These are phyloP conservation scores for Arctium minus DNA, from an alignment of 129 eudicot species.

Conservation along the genomic window DNA sequence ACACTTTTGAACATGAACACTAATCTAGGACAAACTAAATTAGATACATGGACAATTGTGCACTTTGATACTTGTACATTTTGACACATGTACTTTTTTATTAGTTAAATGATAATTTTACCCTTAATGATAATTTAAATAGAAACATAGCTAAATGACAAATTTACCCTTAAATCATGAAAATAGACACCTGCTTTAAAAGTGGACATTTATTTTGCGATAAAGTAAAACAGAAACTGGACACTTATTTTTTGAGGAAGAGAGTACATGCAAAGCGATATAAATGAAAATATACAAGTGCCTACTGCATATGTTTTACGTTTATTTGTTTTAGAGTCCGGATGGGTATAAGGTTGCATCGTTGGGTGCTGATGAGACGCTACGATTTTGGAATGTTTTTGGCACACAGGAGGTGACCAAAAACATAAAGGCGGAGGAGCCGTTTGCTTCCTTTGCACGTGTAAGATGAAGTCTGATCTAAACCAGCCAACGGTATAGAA, in stretches of 20 bases:
- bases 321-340: slow-evolving; percentile 55
- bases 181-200: not conserved
- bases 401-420: slow-evolving; percentile 43
- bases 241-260: too few species aligned
- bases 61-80: too few species aligned
- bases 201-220: too few species aligned
- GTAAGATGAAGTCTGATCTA: slow-evolving; percentile 34
- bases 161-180: not conserved
- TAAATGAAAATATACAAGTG: not conserved
- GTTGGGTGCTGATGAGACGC: slow-evolving; percentile 58
- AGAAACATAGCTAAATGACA: not conserved
- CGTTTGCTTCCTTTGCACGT: slow-evolving; percentile 47
- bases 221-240: too few species aligned
- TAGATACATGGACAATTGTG: not conserved
- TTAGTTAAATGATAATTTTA: too few species aligned
- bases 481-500: not conserved
- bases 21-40: not conserved
- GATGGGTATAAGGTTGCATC: slow-evolving; percentile 71
- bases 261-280: not conserved
- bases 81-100: too few species aligned
- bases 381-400: slow-evolving; percentile 69
- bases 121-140: too few species aligned
- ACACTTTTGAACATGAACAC: not conserved
- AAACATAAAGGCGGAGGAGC: slow-evolving; percentile 39
- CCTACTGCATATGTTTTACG: not conserved